phyloP scores from a whole-genome alignment of 495 filamentous ascomycete genomes.

The Aspergillus bertholletiae region DNA sequence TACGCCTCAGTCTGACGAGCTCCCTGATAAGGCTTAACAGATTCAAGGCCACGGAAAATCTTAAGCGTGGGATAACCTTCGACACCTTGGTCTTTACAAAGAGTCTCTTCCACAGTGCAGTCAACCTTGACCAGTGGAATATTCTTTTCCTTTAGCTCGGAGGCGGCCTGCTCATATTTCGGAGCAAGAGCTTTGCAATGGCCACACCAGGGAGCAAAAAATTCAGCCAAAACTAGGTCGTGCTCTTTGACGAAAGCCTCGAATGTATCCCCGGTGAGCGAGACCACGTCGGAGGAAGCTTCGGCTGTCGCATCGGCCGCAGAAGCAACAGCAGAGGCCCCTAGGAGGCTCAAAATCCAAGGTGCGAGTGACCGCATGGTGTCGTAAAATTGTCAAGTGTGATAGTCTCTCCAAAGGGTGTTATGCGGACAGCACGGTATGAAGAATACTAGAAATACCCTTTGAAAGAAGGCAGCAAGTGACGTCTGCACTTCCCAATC shows the following conservation, averaged over 20 bases:
- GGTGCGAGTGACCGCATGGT: constrained; percentile 57
- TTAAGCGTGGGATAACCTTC: constrained; percentile 98
- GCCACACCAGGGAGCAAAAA: constrained; percentile 98
- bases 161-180: constrained; percentile 91
- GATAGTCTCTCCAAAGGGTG: neutral
- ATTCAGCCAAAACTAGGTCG: constrained; percentile 90
- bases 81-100: constrained; percentile 86
- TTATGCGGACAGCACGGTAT: neutral
- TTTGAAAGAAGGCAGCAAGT: neutral
- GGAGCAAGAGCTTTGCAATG: constrained; percentile 96
- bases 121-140: constrained; percentile 93
- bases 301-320: constrained; percentile 56
- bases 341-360: constrained; percentile 56
- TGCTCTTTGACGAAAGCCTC: constrained; percentile 79
- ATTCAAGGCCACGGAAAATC: constrained; percentile 94
- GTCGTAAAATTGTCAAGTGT: constrained; percentile 8
- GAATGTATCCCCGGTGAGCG: constrained; percentile 83
- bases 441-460: no score
- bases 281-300: constrained; percentile 68
- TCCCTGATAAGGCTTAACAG: constrained; percentile 77
- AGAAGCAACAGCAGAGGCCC: constrained; percentile 57
- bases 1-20: constrained; percentile 88
- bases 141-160: constrained; percentile 89
- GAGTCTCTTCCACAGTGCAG: constrained; percentile 89
- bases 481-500: neutral